Evolutionary conservation across 2,329 filamentous ascomycete genomes (phyloP), one percentile per base, ranked within the genome.

Genomic region (Plenodomus lindquistii): DNA sequence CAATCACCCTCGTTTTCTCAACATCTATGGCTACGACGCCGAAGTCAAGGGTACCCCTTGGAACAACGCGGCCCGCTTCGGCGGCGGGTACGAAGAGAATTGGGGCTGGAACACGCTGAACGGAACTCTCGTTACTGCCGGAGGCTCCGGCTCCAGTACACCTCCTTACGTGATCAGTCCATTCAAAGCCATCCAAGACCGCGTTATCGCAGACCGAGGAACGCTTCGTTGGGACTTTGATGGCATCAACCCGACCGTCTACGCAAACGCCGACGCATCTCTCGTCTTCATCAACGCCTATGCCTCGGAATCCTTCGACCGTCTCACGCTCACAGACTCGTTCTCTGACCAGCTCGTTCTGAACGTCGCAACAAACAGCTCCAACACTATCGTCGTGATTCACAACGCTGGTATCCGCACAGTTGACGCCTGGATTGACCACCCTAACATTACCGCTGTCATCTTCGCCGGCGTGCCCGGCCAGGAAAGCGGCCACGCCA

Each of bases 381-480:
- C 67, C 54, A 81, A 81, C 61, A 81, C 79, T 1, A 70, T 81
- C 17, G 77, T 81, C 17, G 62, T 81, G 15, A 71, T 72, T 9
- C 70, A 77, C 54, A 69, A 66, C 11, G 70, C 63, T 4, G 72
- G 73, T 9, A 84, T 91, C 1, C 87, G 93, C 2, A 75, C 94
- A 0, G 74, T 97, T 17, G 83, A 85, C 6, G 82, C 89, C 13
- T 93, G 85, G 80, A 85, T 88, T 59, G 76, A 88, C 42, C 84
- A 85, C 69, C 81, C 83, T 24, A 95, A 95, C 70, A 79, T 95
- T 37, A 91, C 88, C 0, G 91, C 89, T 20, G 89, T 95, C 39
- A 66, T 95, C 1, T 93, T 86, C 82, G 89, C 88, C 15, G 88
- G 88, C 58, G 73, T 91, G 10, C 89, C 89, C 0, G 91, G 91